These are phyloP conservation scores for Cornus florida DNA, from an alignment of 148 eudicot species.

Conservation along the genomic window DNA sequence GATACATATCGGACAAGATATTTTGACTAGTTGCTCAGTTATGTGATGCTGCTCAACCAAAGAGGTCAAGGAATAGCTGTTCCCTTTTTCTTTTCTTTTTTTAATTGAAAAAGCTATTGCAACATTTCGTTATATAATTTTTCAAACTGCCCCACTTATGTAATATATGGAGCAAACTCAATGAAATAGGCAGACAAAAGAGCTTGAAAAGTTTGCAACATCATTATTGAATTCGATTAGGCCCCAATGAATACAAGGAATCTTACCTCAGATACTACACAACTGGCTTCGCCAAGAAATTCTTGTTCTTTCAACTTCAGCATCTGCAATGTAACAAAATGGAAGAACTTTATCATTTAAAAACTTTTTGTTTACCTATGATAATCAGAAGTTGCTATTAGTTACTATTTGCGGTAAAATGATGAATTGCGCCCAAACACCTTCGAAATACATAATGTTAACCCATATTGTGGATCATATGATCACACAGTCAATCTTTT, in stretches of 20 bases:
- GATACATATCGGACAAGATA: no score
- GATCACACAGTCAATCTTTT: no score
- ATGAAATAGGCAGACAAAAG: not conserved
- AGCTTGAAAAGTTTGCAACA: not conserved
- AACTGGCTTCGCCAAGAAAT: constrained; percentile 82
- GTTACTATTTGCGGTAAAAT: no score
- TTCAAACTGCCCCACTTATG: not conserved
- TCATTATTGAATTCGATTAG: not conserved
- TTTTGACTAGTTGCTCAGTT: no score
- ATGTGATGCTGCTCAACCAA: not conserved
- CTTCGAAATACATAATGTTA: no score
- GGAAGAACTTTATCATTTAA: constrained; percentile 1
- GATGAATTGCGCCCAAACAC: no score
- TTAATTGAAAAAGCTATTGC: not conserved
- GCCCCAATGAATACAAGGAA: not conserved
- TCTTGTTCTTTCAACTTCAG: constrained; percentile 81
- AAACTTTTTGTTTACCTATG: not conserved
- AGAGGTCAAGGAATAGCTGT: not conserved
- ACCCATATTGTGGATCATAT: no score
- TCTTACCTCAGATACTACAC: constrained; percentile 82
- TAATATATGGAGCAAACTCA: not conserved
- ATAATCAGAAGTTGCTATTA: no score
- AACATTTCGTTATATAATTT: not conserved
- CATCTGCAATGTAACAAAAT: constrained; percentile 36
- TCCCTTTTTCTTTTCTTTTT: not conserved